Conservation (phyloP, 129 eudicot species). For the Flaveria sonorensis region DNA sequence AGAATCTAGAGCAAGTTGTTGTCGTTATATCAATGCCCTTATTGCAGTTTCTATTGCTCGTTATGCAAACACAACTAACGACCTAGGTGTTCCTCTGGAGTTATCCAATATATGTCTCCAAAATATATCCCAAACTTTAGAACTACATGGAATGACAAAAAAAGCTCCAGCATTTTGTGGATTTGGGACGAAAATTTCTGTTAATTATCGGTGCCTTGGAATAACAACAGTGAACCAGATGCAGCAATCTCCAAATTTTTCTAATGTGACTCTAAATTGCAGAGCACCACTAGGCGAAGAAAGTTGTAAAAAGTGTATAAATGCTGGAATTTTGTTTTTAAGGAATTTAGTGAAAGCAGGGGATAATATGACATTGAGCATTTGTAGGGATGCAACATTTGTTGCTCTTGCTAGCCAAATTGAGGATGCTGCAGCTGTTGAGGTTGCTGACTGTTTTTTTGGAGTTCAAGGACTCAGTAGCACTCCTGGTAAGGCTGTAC, state of each 20-base stretch:
- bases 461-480: constrained; percentile 66
- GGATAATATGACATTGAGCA: constrained; percentile 74
- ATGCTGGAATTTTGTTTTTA: constrained; percentile 68
- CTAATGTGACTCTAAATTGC: constrained; percentile 59
- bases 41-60: constrained; percentile 76
- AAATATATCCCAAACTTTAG: constrained; percentile 63
- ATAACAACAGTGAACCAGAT: constrained; percentile 82
- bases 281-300: constrained; percentile 48
- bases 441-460: constrained; percentile 82
- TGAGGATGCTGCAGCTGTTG: constrained; percentile 59
- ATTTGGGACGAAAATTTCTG: constrained; percentile 78
- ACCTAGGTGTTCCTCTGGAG: constrained; percentile 67
- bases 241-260: constrained; percentile 75
- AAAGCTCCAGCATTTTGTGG: constrained; percentile 78
- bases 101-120: constrained; percentile 64
- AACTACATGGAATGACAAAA: constrained; percentile 67
- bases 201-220: constrained; percentile 83
- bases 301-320: constrained; percentile 74
- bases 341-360: constrained; percentile 60
- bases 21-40: constrained; percentile 82
- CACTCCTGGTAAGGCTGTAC: constrained; percentile 54
- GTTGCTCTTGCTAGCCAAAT: constrained; percentile 78
- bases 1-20: constrained; percentile 75
- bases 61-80: constrained; percentile 74
- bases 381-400: constrained; percentile 97